Conservation (phyloP, 1,139 yeast genomes). For the Zygosaccharomyces pseudobailii region DNA sequence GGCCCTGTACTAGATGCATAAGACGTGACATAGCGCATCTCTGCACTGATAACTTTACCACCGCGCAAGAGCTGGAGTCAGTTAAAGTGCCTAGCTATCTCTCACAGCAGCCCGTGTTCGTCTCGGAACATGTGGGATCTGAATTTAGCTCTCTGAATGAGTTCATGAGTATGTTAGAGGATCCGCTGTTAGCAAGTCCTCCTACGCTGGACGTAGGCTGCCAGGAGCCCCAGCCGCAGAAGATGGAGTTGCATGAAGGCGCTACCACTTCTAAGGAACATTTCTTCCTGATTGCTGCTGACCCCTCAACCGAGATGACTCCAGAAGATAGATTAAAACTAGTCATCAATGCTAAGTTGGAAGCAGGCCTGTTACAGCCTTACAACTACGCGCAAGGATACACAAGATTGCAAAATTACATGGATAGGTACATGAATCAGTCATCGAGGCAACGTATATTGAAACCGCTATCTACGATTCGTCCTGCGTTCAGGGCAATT, state of each 20-base stretch:
- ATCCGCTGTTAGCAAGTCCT: conserved; percentile 45
- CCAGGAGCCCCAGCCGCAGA: background rate
- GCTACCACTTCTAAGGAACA: conserved; percentile 73
- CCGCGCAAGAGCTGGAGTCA: conserved; percentile 1
- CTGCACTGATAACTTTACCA: conserved; percentile 62
- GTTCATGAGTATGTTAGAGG: conserved; percentile 85
- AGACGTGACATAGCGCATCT: conserved; percentile 85
- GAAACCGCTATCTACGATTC: conserved; percentile 77
- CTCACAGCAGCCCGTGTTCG: conserved; percentile 67
- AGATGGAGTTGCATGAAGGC: background rate
- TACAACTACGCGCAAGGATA: conserved; percentile 93
- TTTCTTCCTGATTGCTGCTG: conserved; percentile 94
- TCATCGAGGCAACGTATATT: conserved; percentile 83
- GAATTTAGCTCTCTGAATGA: conserved; percentile 90
- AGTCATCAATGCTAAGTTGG: conserved; percentile 92
- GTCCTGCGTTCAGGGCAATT: conserved; percentile 93
- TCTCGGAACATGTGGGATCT: conserved; percentile 88
- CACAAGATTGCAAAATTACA: conserved; percentile 80
- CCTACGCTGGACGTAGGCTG: conserved; percentile 5
- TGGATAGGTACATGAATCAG: conserved; percentile 90
- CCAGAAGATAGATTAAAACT: conserved; percentile 93
- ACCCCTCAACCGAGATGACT: conserved; percentile 89
- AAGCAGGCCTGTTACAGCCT: conserved; percentile 90
- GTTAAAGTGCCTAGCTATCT: conserved; percentile 13
- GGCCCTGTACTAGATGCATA: conserved; percentile 87